Base-by-base conservation (phyloP, 2,329 filamentous ascomycete genomes). In the Didymella arachidicola region DNA sequence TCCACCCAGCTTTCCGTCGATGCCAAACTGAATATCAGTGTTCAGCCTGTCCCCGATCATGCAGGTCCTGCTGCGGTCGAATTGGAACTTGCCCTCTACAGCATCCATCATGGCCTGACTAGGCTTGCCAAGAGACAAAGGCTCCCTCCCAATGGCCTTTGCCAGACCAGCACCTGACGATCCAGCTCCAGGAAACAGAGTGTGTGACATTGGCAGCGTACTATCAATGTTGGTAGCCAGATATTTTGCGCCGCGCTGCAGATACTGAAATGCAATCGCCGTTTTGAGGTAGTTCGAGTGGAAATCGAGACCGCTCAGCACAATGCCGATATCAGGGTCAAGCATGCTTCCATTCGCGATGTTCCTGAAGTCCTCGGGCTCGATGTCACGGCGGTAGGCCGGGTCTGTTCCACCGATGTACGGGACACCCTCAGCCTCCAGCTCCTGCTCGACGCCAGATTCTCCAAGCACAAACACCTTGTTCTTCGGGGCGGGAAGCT, bases 81-180 rank as follows among this genome's bases (percentile, higher is more conserved):
- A 89, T 66, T 90, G 84, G 77, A 98, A 97, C 78, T 96, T 97
- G 58, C 94, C 94, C 81, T 98, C 94, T 57, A 99, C 90, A 3
- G 95, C 93, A 77, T 98, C 94, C 94, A 99, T 97, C 95, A 99
- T 99, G 4, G 94, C 94, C 81, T 97, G 93, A 75, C 92, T 97
- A 3, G 95, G 95, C 80, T 99, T 99, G 0, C 95, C 95, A 39
- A 98, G 80, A 3, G 91, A 88, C 30, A 92, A 79, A 0, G 95
- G 94, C 69, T 90, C 83, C 74, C 86, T 79, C 3, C 84, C 84
- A 18, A 79, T 80, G 4, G 81, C 80, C 63, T 90, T 89, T 53
- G 89, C 83, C 59, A 99, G 79, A 2, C 93, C 92, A 26, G 91
- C 87, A 48, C 89, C 88, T 63, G 92, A 89, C 2, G 91, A 89